phyloP scores from a whole-genome alignment of 768 basidiomycete genomes.

The Lactarius vividus region DNA sequence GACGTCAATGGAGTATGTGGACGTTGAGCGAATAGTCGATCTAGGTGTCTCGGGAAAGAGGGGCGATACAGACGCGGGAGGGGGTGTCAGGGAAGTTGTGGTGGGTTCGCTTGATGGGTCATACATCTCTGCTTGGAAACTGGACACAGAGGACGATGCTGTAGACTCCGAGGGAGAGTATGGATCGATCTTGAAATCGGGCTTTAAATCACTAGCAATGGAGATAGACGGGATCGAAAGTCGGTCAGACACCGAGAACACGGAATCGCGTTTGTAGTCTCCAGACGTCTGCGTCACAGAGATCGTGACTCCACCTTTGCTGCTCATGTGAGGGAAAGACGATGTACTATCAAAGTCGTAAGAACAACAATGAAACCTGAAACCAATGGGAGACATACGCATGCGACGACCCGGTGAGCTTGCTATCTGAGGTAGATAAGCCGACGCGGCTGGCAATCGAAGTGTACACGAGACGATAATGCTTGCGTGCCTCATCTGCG shows the following conservation, averaged over 20 bases:
- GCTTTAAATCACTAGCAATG: constrained; percentile 3
- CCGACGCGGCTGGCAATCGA: constrained; percentile 34
- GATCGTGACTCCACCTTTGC: constrained; percentile 10
- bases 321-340: constrained; percentile 14
- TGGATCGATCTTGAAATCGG: constrained; percentile 15
- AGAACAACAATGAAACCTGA: background rate
- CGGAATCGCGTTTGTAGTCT: constrained; percentile 10
- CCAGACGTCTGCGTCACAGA: constrained; percentile 7
- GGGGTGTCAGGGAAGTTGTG: background rate
- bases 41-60: background rate
- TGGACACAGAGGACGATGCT: constrained; percentile 6
- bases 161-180: constrained; percentile 12
- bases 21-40: background rate
- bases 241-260: constrained; percentile 11
- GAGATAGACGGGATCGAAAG: constrained; percentile 26
- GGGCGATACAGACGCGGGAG: background rate
- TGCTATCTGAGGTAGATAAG: constrained; percentile 15
- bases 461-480: constrained; percentile 37
- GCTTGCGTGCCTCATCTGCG: constrained; percentile 44
- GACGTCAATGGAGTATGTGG: constrained; percentile 6
- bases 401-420: constrained; percentile 11
- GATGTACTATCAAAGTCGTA: constrained; percentile 1
- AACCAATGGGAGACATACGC: constrained; percentile 4
- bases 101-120: background rate
- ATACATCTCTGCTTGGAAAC: background rate